Evolutionary conservation across 1,284 basidiomycete genomes (phyloP).

Genomic region (Apiotrichum domesticum): DNA sequence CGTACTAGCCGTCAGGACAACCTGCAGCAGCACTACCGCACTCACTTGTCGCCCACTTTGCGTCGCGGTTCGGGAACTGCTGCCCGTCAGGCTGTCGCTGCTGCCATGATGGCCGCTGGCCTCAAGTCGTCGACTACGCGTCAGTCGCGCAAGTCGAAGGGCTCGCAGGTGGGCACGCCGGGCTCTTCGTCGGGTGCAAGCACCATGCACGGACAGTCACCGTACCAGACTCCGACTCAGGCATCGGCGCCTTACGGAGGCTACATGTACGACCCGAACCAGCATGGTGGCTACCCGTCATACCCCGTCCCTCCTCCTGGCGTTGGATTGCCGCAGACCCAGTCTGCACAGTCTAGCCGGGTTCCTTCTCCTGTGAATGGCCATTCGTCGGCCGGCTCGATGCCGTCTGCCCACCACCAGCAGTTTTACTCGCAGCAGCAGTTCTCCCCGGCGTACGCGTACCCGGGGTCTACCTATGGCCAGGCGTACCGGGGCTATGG

Average conservation of each 20-base stretch:
- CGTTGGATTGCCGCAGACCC: conserved; percentile 25
- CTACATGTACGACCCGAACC: conserved; percentile 39
- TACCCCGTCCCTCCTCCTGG: conserved; percentile 27
- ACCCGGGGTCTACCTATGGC: conserved; percentile 25
- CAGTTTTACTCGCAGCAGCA: conserved; percentile 35
- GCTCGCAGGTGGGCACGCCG: conserved; percentile 34
- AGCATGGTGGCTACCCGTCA: conserved; percentile 28
- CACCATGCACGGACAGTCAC: conserved; percentile 34
- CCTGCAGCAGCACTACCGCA: conserved; percentile 45
- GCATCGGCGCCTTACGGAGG: conserved; percentile 32
- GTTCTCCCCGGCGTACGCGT: conserved; percentile 32
- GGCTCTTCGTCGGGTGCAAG: conserved; percentile 33
- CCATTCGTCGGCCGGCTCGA: conserved; percentile 33
- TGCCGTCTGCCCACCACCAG: conserved; percentile 23
- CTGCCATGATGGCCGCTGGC: conserved; percentile 44
- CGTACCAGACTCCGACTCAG: conserved; percentile 39
- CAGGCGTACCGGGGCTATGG: conserved; percentile 28
- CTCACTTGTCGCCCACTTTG: conserved; percentile 41
- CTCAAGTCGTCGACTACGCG: conserved; percentile 37
- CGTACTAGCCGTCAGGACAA: conserved; percentile 44
- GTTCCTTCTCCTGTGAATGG: conserved; percentile 43
- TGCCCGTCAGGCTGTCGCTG: conserved; percentile 40
- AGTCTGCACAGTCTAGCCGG: conserved; percentile 35
- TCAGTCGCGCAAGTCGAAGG: conserved; percentile 42
- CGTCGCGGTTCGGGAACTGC: conserved; percentile 41